These are phyloP conservation scores for Geranium brycei DNA, from an alignment of 345 rosid species.

Conservation along the genomic window DNA sequence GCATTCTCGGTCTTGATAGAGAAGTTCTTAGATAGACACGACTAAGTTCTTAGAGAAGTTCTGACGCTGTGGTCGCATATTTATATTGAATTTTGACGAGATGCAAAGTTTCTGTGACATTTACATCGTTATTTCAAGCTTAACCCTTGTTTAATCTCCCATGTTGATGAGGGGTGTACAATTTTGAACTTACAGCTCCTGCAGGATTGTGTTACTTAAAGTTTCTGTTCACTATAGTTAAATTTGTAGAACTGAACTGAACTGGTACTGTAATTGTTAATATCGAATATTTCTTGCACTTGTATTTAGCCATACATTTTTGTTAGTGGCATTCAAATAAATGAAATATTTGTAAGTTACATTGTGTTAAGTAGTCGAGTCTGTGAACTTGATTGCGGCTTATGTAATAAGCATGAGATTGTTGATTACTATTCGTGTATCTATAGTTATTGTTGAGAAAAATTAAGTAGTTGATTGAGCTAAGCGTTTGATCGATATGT, in stretches of 20 bases:
- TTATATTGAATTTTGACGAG: too few species aligned
- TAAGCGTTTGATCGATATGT: too few species aligned
- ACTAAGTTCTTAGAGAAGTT: constrained; percentile 19
- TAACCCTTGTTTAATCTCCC: neutral
- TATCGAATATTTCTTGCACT: neutral
- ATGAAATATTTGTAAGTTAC: too few species aligned
- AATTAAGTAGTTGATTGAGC: too few species aligned
- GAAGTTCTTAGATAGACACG: constrained; percentile 76
- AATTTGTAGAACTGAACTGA: neutral
- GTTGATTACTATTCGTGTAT: too few species aligned
- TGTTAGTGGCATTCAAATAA: too few species aligned
- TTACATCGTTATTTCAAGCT: neutral
- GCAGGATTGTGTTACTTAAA: neutral
- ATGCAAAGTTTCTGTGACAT: neutral
- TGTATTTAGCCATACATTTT: too few species aligned
- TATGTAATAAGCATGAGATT: too few species aligned
- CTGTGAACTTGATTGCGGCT: too few species aligned
- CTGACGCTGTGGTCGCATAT: neutral
- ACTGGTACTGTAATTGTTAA: neutral
- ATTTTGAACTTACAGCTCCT: neutral
- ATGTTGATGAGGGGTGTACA: neutral
- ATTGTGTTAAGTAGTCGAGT: too few species aligned
- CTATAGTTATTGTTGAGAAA: too few species aligned
- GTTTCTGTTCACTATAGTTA: too few species aligned
- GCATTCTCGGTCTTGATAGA: constrained; percentile 89